Evolutionary conservation across 2,329 filamentous ascomycete genomes (phyloP).

Genomic region (Curvularia eragrostidis): DNA sequence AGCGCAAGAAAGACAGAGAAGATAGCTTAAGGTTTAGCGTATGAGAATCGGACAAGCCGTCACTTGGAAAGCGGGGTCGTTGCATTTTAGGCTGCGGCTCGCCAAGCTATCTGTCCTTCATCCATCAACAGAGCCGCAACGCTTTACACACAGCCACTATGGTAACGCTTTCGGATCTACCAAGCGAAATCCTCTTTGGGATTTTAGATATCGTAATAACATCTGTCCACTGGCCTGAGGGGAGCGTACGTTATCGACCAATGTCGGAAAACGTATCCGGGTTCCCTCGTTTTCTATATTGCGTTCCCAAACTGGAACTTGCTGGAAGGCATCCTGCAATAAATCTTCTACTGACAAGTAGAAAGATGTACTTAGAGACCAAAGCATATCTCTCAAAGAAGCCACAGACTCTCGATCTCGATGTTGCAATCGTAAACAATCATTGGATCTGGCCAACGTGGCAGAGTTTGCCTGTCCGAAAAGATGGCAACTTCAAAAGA

Average conservation of each 20-base stretch:
- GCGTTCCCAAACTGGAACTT: not conserved
- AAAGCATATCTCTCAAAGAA: conserved; percentile 9
- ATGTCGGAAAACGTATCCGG: not conserved
- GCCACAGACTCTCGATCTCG: conserved; percentile 12
- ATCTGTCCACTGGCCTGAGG: not conserved
- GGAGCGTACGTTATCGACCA: not conserved
- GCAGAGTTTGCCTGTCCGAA: conserved; percentile 14
- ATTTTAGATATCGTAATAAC: conserved; percentile 14
- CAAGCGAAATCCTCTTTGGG: conserved; percentile 19
- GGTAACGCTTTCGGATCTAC: conserved; percentile 16
- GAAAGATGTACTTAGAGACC: conserved; percentile 15
- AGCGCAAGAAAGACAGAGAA: not conserved
- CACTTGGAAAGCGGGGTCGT: not conserved
- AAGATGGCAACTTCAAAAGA: conserved; percentile 3
- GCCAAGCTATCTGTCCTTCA: not conserved
- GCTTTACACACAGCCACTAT: conserved; percentile 5
- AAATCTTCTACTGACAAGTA: conserved; percentile 11
- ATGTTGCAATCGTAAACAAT: conserved; percentile 21
- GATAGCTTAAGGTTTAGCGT: not conserved
- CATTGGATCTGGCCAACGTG: conserved; percentile 28
- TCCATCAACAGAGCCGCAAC: not conserved
- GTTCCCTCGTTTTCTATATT: not conserved
- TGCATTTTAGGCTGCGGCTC: not conserved
- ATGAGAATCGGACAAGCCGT: too few relatives aligned
- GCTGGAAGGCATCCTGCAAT: not conserved